Conservation (phyloP, 2,329 filamentous ascomycete genomes). For the Didymella pomorum region DNA sequence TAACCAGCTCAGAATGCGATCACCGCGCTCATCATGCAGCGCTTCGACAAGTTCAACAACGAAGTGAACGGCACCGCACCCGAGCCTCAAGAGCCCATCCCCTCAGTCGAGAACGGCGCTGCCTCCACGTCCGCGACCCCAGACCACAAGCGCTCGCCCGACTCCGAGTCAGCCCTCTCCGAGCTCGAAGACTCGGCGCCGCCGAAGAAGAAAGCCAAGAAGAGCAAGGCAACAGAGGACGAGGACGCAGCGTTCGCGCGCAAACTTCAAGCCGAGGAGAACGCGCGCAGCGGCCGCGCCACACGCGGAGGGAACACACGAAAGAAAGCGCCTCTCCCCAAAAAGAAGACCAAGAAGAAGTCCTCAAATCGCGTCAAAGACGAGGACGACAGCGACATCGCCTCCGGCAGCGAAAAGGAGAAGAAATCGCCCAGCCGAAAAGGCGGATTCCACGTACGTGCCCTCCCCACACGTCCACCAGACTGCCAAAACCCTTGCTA, state of each 20-base stretch:
- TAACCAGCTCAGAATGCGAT: slow-evolving; percentile 52
- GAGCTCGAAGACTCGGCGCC: slow-evolving; percentile 52
- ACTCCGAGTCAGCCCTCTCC: slow-evolving; percentile 53
- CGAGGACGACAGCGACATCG: slow-evolving; percentile 81
- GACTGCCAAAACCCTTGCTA: not conserved
- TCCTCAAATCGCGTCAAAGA: slow-evolving; percentile 74
- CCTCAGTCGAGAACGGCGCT: slow-evolving; percentile 48
- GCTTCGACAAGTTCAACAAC: slow-evolving; percentile 59
- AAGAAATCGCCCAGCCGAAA: slow-evolving; percentile 77
- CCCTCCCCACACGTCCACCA: not conserved
- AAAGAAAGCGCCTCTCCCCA: slow-evolving; percentile 63
- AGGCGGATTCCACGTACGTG: slow-evolving; percentile 83
- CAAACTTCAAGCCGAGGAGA: slow-evolving; percentile 90
- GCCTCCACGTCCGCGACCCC: slow-evolving; percentile 39
- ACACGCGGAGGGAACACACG: slow-evolving; percentile 76
- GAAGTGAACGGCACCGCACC: slow-evolving; percentile 39
- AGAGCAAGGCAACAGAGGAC: slow-evolving; percentile 73
- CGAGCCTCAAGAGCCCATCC: slow-evolving; percentile 48
- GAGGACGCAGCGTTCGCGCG: slow-evolving; percentile 89
- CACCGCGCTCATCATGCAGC: slow-evolving; percentile 57
- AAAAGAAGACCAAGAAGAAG: slow-evolving; percentile 76
- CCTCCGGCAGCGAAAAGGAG: slow-evolving; percentile 66
- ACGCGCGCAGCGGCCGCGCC: slow-evolving; percentile 69
- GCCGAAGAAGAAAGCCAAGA: slow-evolving; percentile 67
- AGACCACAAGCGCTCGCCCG: slow-evolving; percentile 54